phyloP scores from a whole-genome alignment of 1,284 basidiomycete species.

The Porogramme epimiltina region DNA sequence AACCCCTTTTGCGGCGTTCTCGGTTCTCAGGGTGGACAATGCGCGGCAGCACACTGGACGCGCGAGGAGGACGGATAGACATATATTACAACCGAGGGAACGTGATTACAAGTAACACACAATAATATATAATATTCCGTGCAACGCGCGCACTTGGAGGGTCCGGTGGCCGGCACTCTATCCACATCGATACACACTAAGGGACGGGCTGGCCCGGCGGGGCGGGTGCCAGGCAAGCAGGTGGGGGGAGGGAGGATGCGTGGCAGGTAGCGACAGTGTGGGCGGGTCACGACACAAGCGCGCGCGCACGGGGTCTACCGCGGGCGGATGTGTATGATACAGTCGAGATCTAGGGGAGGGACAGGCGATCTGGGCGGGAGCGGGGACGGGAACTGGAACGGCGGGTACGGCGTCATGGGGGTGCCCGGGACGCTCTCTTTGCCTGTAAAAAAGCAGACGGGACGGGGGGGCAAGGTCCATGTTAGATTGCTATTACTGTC shows the following conservation, averaged over 20 bases:
- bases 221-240: neutral
- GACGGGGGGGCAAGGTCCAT: neutral
- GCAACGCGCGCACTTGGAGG: constrained; percentile 3
- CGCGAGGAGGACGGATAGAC: no score
- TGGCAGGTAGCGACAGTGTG: neutral
- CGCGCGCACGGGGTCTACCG: neutral
- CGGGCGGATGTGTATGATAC: constrained; percentile 14
- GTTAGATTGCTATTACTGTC: constrained; percentile 14
- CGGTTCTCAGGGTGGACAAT: no score
- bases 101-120: constrained; percentile 3
- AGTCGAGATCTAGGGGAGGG: constrained; percentile 11
- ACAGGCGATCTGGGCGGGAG: constrained; percentile 1
- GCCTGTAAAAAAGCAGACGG: neutral
- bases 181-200: constrained; percentile 13
- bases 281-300: neutral
- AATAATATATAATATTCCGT: constrained; percentile 1
- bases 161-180: constrained; percentile 23
- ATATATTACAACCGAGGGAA: no score
- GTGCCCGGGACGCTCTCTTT: neutral
- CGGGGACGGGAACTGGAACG: neutral
- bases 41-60: no score
- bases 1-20: no score
- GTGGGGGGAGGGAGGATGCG: no score
- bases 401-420: neutral
- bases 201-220: constrained; percentile 3